Conservation (phyloP, 192 early-diverging fungal genomes). For the Dissophora globulifera region DNA sequence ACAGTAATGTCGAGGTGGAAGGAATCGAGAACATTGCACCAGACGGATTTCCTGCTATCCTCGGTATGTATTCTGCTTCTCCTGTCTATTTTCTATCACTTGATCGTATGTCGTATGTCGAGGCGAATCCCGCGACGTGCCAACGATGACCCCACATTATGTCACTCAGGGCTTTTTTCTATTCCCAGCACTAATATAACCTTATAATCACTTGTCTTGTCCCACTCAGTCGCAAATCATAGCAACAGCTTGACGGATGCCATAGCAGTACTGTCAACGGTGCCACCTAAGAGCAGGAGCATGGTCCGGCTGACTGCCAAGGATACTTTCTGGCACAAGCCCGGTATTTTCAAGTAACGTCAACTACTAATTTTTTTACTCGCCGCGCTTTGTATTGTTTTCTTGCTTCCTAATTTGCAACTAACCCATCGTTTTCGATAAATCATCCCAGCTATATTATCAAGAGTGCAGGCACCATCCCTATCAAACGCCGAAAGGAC, state of each 20-base stretch:
- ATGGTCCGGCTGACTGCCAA: slow-evolving; percentile 56
- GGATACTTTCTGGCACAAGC: slow-evolving; percentile 55
- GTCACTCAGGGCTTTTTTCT: slow-evolving; percentile 3
- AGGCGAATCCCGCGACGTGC: neutral
- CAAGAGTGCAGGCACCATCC: slow-evolving; percentile 50
- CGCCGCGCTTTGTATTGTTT: neutral
- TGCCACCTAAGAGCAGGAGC: slow-evolving; percentile 43
- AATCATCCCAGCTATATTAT: slow-evolving; percentile 53
- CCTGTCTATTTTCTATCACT: neutral
- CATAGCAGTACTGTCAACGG: slow-evolving; percentile 40
- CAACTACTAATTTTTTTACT: neutral
- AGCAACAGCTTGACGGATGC: slow-evolving; percentile 55
- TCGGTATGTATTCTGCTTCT: slow-evolving; percentile 34
- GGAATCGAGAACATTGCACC: slow-evolving; percentile 55
- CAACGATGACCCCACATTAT: slow-evolving; percentile 2
- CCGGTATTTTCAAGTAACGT: slow-evolving; percentile 55
- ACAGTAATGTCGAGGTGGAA: slow-evolving; percentile 53
- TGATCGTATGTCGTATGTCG: neutral
- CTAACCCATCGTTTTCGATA: neutral
- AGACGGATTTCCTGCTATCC: slow-evolving; percentile 50
- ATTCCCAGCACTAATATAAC: neutral
- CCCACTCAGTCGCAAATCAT: slow-evolving; percentile 44
- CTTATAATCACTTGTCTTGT: neutral
- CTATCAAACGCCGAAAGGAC: slow-evolving; percentile 52
- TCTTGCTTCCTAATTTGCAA: neutral